phyloP scores from a whole-genome alignment of 805 yeast genomes.

The Metschnikowia lochheadii region DNA sequence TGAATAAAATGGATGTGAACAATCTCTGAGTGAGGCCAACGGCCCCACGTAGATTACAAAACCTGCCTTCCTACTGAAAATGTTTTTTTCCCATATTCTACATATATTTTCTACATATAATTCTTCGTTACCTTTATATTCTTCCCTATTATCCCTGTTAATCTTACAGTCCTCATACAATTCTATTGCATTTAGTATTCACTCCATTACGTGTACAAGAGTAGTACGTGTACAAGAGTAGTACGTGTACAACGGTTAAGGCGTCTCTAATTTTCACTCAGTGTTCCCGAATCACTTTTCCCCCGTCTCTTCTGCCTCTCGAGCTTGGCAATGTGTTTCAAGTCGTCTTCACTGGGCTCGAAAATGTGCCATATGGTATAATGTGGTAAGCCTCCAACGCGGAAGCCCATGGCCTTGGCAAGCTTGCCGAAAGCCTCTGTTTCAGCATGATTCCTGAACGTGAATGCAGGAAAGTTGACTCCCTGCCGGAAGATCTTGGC shows the following conservation, averaged over 20 bases:
- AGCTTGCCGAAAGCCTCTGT: conserved; percentile 85
- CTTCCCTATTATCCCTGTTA: no score
- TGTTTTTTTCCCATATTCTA: conserved; percentile 12
- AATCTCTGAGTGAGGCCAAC: conserved; percentile 45
- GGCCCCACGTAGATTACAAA: conserved; percentile 40
- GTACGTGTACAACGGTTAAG: not conserved
- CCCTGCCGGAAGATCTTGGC: conserved; percentile 75
- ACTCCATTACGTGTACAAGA: not conserved
- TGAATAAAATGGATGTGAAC: conserved; percentile 48
- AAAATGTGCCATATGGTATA: conserved; percentile 88
- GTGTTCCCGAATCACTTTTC: conserved; percentile 6
- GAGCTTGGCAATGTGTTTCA: conserved; percentile 60
- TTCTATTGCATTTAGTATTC: not conserved
- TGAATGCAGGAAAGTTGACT: conserved; percentile 80
- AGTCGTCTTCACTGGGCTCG: conserved; percentile 84
- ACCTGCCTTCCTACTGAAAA: conserved; percentile 51
- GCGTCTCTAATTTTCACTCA: not conserved
- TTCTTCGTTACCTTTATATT: no score
- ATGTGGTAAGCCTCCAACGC: conserved; percentile 85
- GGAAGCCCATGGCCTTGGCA: conserved; percentile 73
- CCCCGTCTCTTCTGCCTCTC: conserved; percentile 62
- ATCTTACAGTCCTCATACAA: not conserved
- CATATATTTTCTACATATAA: no score
- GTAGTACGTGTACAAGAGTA: no score
- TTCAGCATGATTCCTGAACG: conserved; percentile 81